Evolutionary conservation across 2,329 filamentous ascomycete species (phyloP).

Genomic region (Penicillium sp.): DNA sequence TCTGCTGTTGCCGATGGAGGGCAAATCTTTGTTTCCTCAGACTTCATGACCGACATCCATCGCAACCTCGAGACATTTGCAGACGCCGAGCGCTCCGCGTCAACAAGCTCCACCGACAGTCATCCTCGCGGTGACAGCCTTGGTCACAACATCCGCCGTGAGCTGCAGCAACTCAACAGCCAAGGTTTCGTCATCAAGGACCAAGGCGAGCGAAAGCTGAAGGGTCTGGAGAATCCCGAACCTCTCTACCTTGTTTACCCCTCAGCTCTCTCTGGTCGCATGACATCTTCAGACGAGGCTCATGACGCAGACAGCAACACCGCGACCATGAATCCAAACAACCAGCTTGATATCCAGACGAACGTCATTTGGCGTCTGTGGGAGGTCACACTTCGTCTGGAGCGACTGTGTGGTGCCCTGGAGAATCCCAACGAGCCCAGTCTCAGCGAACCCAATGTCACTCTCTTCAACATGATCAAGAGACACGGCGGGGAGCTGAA

Average conservation of each 20-base stretch:
- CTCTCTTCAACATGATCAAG: conserved; percentile 74
- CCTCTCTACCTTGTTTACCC: conserved; percentile 95
- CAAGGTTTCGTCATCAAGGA: conserved; percentile 98
- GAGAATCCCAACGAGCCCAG: conserved; percentile 67
- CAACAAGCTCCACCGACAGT: conserved; percentile 70
- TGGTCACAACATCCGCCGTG: conserved; percentile 77
- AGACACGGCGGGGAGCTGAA: conserved; percentile 79
- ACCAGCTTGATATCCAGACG: conserved; percentile 75
- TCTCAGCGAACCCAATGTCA: conserved; percentile 78
- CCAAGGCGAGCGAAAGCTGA: conserved; percentile 90
- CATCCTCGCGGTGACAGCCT: conserved; percentile 71
- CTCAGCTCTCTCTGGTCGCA: conserved; percentile 77
- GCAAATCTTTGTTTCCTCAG: conserved; percentile 93
- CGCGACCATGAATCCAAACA: conserved; percentile 64
- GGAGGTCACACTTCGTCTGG: conserved; percentile 83
- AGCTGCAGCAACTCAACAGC: conserved; percentile 81
- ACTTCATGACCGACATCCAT: conserved; percentile 96
- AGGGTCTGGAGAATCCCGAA: conserved; percentile 96
- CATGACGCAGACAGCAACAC: conserved; percentile 46
- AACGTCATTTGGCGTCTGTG: conserved; percentile 87
- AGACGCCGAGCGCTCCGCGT: conserved; percentile 73
- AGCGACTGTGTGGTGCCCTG: conserved; percentile 90
- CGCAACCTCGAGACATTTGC: conserved; percentile 86
- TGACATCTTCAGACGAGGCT: conserved; percentile 50
- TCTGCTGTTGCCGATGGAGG: conserved; percentile 93